Base-by-base conservation (phyloP, 2,329 filamentous ascomycete genomes). In the Achaetomium macrosporum region DNA sequence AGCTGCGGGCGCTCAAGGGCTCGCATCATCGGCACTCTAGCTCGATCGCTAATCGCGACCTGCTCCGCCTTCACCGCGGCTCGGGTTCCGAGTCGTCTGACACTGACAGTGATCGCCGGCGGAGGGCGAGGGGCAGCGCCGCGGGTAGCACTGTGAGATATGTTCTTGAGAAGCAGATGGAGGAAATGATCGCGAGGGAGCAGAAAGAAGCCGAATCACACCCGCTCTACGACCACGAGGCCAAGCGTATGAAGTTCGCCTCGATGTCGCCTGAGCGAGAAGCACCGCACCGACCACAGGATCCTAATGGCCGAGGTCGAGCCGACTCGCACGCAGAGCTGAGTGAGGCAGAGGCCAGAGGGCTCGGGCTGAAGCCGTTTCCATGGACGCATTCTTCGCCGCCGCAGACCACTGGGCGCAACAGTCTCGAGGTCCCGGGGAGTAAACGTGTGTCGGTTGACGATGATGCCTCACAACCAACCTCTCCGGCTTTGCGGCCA, bases 71-170 rank as follows among this genome's bases (percentile, higher is more conserved):
- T 30, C 75, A 76, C 46, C 75, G 73, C 48, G 73, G 73, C 11
- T 83, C 81, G 10, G 66, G 73, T 10, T 87, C 85, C 0, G 82
- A 83, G 49, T 75, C 77, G 5, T 86, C 84, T 5, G 79, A 79
- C 29, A 81, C 74, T 42, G 81, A 83, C 40, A 74, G 69, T 51
- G 76, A 78, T 42, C 69, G 69, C 25, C 70, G 65, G 45, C 67
- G 65, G 57, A 67, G 70, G 47, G 66, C 61, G 19, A 73, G 74
- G 36, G 71, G 66, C 15, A 74, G 71, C 11, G 81, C 77, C 1
- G 71, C 76, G 50, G 74, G 73, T 43, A 77, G 73, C 58, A 73
- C 68, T 42, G 72, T 71, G 20, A 76, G 75, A 55, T 76, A 81
- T 52, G 68, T 83, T 12, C 66, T 84, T 12, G 78, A 82, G 56